A percentile compares a stretch with the other conserved stretches of the same genome.
Evolutionary conservation across 192 early-diverging fungal species (phyloP).

Genomic region (Podila epigama): DNA sequence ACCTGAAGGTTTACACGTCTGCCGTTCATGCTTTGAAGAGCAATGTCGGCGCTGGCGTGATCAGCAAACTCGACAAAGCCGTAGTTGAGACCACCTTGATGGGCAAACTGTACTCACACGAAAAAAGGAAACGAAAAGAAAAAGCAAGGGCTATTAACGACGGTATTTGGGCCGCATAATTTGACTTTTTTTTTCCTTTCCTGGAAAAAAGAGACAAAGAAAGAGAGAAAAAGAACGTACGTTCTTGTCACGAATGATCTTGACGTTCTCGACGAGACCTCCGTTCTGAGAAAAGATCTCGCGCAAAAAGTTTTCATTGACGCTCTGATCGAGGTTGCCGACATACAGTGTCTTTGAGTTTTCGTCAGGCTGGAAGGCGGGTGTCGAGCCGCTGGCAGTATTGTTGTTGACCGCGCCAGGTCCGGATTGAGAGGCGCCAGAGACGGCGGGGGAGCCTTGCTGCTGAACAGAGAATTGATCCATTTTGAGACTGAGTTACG

Average conservation of each 20-base stretch:
- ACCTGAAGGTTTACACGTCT: constrained; percentile 69
- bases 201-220: constrained; percentile 3
- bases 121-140: background rate
- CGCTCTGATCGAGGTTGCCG: constrained; percentile 84
- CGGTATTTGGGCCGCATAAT: too few species aligned
- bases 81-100: constrained; percentile 80
- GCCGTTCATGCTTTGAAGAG: constrained; percentile 78
- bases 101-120: constrained; percentile 51
- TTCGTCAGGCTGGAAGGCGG: constrained; percentile 52
- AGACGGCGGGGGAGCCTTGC: constrained; percentile 32
- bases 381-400: background rate
- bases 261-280: constrained; percentile 70
- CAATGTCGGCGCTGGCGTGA: constrained; percentile 73
- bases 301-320: constrained; percentile 75
- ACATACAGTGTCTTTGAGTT: constrained; percentile 78
- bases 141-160: background rate
- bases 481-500: constrained; percentile 28
- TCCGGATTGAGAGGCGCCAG: constrained; percentile 15
- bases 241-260: constrained; percentile 82
- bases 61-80: constrained; percentile 89
- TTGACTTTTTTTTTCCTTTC: constrained; percentile 9
- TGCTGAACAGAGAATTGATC: constrained; percentile 35
- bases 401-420: background rate
- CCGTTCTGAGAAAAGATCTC: constrained; percentile 77
- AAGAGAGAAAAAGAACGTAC: constrained; percentile 49